A percentile compares a stretch with the other conserved stretches of the same genome.
These are phyloP conservation scores for Phytophthora meadii DNA, from an alignment of 352 stramenopile species.

Conservation along the genomic window DNA sequence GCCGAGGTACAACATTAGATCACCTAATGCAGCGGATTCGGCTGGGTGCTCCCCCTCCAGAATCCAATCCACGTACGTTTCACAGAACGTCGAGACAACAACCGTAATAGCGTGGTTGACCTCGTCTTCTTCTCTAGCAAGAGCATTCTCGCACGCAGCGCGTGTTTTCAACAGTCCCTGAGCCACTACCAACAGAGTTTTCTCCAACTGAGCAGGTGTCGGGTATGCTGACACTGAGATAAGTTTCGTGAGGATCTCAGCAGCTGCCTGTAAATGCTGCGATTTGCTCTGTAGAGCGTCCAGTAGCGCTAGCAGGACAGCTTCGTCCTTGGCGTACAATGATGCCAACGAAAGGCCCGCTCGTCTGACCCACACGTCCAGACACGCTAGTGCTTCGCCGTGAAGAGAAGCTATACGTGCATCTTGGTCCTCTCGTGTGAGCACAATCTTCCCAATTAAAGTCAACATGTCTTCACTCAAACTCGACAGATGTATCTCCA, in stretches of 20 bases:
- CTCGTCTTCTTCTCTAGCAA: conserved; percentile 60
- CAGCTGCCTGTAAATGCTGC: conserved; percentile 48
- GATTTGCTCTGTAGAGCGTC: conserved; percentile 61
- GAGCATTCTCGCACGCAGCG: conserved; percentile 54
- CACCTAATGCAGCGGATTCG: conserved; percentile 51
- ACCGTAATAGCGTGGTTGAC: conserved; percentile 66
- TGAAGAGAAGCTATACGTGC: conserved; percentile 43
- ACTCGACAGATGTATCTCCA: conserved; percentile 58
- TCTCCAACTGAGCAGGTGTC: conserved; percentile 48
- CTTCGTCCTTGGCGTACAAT: conserved; percentile 51
- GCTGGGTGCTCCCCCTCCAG: conserved; percentile 49
- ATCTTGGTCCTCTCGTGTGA: conserved; percentile 41
- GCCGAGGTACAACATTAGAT: conserved; percentile 68
- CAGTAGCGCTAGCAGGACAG: conserved; percentile 49
- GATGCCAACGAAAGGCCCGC: conserved; percentile 64
- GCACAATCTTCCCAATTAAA: conserved; percentile 58
- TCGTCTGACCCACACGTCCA: conserved; percentile 65
- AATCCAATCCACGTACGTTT: conserved; percentile 79
- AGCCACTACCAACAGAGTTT: conserved; percentile 49
- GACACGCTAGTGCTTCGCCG: conserved; percentile 61
- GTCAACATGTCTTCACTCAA: conserved; percentile 55
- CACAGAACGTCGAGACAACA: conserved; percentile 70
- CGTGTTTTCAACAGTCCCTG: conserved; percentile 56
- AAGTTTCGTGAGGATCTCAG: conserved; percentile 67
- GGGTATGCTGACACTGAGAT: conserved; percentile 70